Conservation (phyloP, 495 filamentous ascomycete genomes). For the Aspergillus sparsus region DNA sequence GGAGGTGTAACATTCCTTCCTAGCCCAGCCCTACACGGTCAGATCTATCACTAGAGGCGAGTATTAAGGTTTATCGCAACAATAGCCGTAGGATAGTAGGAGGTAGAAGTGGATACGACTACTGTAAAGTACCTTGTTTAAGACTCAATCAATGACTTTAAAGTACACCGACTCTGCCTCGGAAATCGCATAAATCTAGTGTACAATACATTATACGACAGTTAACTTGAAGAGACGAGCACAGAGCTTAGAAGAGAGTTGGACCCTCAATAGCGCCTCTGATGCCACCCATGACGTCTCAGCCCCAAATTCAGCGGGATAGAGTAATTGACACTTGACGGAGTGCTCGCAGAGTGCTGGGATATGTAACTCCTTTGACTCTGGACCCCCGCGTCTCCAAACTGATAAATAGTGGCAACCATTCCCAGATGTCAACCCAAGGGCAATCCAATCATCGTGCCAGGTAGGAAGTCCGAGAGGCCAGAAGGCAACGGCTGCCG, state of each 20-base stretch:
- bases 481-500: slow-evolving; percentile 19
- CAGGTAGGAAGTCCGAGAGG: slow-evolving; percentile 24
- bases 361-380: slow-evolving; percentile 12
- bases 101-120: too few species aligned
- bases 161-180: neutral
- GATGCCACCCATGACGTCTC: slow-evolving; percentile 4
- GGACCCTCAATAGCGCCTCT: slow-evolving; percentile 4
- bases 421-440: slow-evolving; percentile 14
- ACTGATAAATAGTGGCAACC: slow-evolving; percentile 21
- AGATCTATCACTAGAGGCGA: too few species aligned
- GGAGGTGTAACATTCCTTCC: too few species aligned
- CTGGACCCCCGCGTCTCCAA: slow-evolving; percentile 21
- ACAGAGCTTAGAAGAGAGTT: slow-evolving; percentile 4
- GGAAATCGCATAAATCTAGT: neutral
- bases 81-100: too few species aligned
- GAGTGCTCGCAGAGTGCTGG: neutral
- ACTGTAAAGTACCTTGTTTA: too few species aligned
- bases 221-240: slow-evolving; percentile 15
- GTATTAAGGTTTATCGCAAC: too few species aligned
- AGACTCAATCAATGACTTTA: too few species aligned
- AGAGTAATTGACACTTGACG: slow-evolving; percentile 5
- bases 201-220: neutral
- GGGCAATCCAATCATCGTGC: slow-evolving; percentile 24
- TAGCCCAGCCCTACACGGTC: too few species aligned
- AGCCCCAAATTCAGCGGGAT: slow-evolving; percentile 12